phyloP scores from a whole-genome alignment of 2,329 filamentous ascomycete genomes.

The Diaporthe australafricana region DNA sequence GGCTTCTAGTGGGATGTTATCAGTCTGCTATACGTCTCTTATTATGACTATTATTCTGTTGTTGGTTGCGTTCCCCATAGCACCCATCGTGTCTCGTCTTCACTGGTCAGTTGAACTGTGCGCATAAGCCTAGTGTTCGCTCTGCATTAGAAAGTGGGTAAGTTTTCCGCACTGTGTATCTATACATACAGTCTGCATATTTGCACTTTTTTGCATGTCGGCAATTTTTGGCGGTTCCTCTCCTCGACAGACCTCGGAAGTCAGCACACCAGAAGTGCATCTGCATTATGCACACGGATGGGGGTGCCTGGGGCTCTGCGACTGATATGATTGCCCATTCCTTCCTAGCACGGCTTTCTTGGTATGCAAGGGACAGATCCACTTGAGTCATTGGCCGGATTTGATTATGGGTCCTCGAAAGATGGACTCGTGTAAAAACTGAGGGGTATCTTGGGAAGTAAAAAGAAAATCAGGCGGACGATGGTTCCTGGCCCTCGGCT shows the following conservation, averaged over 20 bases:
- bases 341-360: constrained; percentile 10
- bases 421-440: neutral
- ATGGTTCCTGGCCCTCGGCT: neutral
- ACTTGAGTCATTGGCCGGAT: neutral
- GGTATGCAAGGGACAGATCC: constrained; percentile 26
- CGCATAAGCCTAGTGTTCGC: constrained; percentile 13
- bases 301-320: neutral
- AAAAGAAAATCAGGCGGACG: neutral
- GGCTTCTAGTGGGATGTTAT: constrained; percentile 9
- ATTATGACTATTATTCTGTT: constrained; percentile 26
- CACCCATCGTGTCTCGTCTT: constrained; percentile 24
- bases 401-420: neutral
- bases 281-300: constrained; percentile 2
- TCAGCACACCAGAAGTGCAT: constrained; percentile 3
- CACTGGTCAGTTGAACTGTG: constrained; percentile 25
- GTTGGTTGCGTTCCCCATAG: constrained; percentile 3
- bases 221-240: neutral
- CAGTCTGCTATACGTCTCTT: constrained; percentile 5
- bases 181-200: constrained; percentile 18
- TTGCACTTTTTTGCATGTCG: neutral
- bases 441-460: constrained; percentile 23
- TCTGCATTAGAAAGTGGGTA: constrained; percentile 33
- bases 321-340: constrained; percentile 4
- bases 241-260: neutral
- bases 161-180: constrained; percentile 23